Base-by-base conservation (phyloP, 768 basidiomycete genomes). In the Cytidiella melzeri region DNA sequence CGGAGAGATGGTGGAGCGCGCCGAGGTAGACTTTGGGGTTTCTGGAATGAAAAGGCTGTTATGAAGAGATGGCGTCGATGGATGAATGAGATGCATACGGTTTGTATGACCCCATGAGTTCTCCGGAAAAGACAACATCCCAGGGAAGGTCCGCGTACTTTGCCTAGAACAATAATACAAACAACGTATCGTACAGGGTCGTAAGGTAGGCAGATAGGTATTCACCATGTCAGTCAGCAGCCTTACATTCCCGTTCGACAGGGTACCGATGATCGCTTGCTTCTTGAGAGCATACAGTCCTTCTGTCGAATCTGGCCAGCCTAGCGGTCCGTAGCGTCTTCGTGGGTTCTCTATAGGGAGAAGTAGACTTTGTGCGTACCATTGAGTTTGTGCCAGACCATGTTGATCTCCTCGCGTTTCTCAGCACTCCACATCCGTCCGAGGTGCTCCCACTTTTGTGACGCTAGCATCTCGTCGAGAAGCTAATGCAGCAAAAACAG, bases 191-290 rank as follows among this genome's bases (percentile, higher is more conserved):
- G 15, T 5, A 41, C 9, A 3, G 7, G 13, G 41, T 12, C 19
- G 15, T 5, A 6, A 11, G 41, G 9, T 44, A 40, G 25, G 15
- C 7, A 23, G 37, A 21, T 36, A 18, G 21, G 4, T 12, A 39
- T 47, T 25, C 51, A 80, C 83, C 79, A 84, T 74, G 57, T 85
- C 81, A 0, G 80, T 63, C 2, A 85, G 68, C 4, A 84, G 65
- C 15, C 77, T 67, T 36, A 83, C 68, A 56, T 79, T 86, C 7
- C 82, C 84, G 51, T 86, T 86, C 0, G 83, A 84, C 0, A 86
- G 64, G 3, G 76, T 70, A 1, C 70, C 70, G 10, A 84, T 72
- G 43, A 82, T 70, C 0, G 61, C 60, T 5, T 73, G 59, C 42
- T 78, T 71, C 67, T 79, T 80, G 43, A 86, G 61, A 3, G 66